A percentile compares a stretch with the other conserved stretches of the same genome.
phyloP scores from a whole-genome alignment of 2,329 filamentous ascomycete genomes.

The Endocalyx cinctus region DNA sequence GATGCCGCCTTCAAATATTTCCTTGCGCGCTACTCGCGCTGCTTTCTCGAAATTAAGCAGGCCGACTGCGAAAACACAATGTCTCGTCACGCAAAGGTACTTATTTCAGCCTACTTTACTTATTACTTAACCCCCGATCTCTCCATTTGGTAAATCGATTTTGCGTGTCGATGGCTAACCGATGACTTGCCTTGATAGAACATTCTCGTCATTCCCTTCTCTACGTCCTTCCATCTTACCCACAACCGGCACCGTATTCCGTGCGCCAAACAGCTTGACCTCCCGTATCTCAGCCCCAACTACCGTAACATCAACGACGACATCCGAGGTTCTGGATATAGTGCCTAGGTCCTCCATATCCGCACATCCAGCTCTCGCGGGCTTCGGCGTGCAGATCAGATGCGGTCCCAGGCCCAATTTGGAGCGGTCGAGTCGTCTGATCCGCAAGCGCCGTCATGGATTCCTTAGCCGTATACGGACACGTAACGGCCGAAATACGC shows the following conservation, averaged over 20 bases:
- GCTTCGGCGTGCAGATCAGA: conserved; percentile 43
- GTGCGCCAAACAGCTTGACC: conserved; percentile 23
- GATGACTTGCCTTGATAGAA: too few relatives aligned
- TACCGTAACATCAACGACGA: conserved; percentile 9
- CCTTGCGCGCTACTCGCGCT: too few relatives aligned
- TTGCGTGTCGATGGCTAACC: too few relatives aligned
- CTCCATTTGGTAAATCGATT: too few relatives aligned
- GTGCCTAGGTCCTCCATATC: conserved; percentile 43
- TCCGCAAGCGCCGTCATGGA: conserved; percentile 56
- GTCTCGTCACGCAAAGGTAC: too few relatives aligned
- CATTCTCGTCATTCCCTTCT: conserved; percentile 45
- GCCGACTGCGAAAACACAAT: too few relatives aligned
- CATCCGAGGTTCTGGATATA: conserved; percentile 34
- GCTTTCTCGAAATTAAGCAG: too few relatives aligned
- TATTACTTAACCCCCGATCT: too few relatives aligned
- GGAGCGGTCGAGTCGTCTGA: conserved; percentile 47
- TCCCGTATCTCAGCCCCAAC: conserved; percentile 15
- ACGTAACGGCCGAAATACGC: conserved; percentile 47
- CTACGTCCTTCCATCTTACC: conserved; percentile 43
- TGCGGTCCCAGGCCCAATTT: conserved; percentile 57
- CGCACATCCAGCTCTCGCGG: conserved; percentile 47
- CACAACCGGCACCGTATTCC: conserved; percentile 22
- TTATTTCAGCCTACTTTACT: too few relatives aligned
- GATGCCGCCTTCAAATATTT: too few relatives aligned
- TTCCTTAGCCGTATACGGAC: conserved; percentile 49